Evolutionary conservation across 345 rosid genomes (phyloP), one percentile per base, ranked within the genome.

Genomic region (Moricandia moricandioides): DNA sequence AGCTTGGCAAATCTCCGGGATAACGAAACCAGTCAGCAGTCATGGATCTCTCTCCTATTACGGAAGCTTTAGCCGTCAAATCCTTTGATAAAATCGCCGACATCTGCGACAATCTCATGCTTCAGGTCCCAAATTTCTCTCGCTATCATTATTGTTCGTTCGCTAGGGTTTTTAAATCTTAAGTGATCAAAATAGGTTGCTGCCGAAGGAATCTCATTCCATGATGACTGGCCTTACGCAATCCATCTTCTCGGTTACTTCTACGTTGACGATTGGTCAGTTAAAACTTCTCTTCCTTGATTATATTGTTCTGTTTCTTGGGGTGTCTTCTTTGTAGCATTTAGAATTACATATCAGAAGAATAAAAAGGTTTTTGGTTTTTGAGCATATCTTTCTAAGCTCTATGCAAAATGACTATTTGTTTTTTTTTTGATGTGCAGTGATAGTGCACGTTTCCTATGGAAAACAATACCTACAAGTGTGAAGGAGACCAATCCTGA

Each of bases 161-260:
- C 27, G 7, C 29, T 66, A 70, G 71, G 81, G 77, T 71, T 71
- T 62, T 61, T 21, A 2, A 21, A 21, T 21, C 24, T 21, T 21
- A 45, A 59, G 40, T 60, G 1, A 13, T 18, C 1, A 2, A 11
- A 13, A 43, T 83, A 94, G 99, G 88, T 82, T 33, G 83, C 98
- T 0, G 78, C 88, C 5, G 96, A 92, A 52, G 97, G 96, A 51
- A 40, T 83, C 60, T 66, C 86, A 11, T 90, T 84, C 75, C 94
- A 87, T 49, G 91, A 84, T 59, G 94, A 95, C n/a, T 95, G 99
- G 99, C 98, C 97, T 58, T 95, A 88, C 67, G 82, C 82, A 6
- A 83, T 94, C 76, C 96, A 88, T 81, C 92, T 91, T 34, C 90
- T 93, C 1, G 95, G 88, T 55, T 83, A 88, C 76, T 71, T 84